phyloP scores from a whole-genome alignment of 495 filamentous ascomycete species.

The Penicillium desertorum region DNA sequence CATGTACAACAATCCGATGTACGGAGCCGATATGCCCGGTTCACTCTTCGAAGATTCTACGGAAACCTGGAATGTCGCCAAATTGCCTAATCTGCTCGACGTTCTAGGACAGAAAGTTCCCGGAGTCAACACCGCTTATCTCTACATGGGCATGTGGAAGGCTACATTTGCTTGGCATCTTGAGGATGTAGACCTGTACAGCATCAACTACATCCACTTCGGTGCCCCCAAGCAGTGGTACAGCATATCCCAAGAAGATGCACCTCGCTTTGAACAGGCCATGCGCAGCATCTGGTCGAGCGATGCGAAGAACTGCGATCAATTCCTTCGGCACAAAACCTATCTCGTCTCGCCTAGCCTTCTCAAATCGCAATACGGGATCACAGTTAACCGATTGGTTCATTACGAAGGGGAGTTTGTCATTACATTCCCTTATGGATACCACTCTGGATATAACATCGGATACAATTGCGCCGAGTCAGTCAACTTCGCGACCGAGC shows the following conservation, averaged over 20 bases:
- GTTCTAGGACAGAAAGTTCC: constrained; percentile 93
- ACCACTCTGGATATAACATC: constrained; percentile 97
- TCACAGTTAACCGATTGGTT: constrained; percentile 93
- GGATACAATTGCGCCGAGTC: constrained; percentile 99
- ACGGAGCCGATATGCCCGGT: constrained; percentile 94
- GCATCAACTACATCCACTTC: constrained; percentile 99
- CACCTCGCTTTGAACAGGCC: constrained; percentile 86
- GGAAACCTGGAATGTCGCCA: constrained; percentile 90
- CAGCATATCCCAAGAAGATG: constrained; percentile 95
- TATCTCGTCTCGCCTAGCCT: constrained; percentile 94
- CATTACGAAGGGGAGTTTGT: constrained; percentile 98
- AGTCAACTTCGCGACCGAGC: constrained; percentile 94
- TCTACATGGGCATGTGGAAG: constrained; percentile 99
- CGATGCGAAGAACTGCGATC: constrained; percentile 94
- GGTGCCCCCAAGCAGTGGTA: constrained; percentile 99
- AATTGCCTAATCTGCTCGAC: constrained; percentile 89
- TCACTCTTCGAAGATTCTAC: constrained; percentile 89
- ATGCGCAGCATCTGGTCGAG: constrained; percentile 96
- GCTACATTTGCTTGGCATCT: constrained; percentile 99
- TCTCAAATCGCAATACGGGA: constrained; percentile 81
- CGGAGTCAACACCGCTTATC: constrained; percentile 97
- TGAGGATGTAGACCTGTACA: constrained; percentile 97
- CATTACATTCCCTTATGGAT: constrained; percentile 97
- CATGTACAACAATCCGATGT: constrained; percentile 90
- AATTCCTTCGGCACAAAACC: constrained; percentile 96